Percentiles rank a stretch among this genome's conserved stretches.
phyloP scores from a whole-genome alignment of 2,329 filamentous ascomycete genomes.

The Apiospora hydei region DNA sequence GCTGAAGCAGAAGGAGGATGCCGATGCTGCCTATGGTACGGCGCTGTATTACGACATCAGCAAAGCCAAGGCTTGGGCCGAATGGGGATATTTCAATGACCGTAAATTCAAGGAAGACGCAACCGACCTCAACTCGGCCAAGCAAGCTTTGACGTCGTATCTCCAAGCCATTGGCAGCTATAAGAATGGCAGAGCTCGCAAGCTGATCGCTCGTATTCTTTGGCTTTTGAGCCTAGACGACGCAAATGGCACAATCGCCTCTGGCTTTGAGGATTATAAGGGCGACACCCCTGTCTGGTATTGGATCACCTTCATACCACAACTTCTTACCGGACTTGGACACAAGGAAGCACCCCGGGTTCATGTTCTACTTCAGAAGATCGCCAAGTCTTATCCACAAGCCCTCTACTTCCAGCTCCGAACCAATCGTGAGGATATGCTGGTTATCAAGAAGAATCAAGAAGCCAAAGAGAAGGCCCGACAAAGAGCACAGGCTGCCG shows the following conservation, averaged over 20 bases:
- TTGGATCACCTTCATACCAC: slow-evolving; percentile 99
- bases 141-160: slow-evolving; percentile 94
- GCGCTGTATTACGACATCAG: slow-evolving; percentile 96
- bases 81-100: slow-evolving; percentile 99
- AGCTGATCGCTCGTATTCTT: slow-evolving; percentile 89
- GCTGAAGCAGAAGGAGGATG: slow-evolving; percentile 86
- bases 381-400: slow-evolving; percentile 95
- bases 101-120: slow-evolving; percentile 93
- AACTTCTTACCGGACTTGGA: slow-evolving; percentile 88
- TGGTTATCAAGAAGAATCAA: slow-evolving; percentile 87
- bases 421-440: slow-evolving; percentile 93
- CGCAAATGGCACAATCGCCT: slow-evolving; percentile 79
- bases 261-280: slow-evolving; percentile 94
- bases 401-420: slow-evolving; percentile 94
- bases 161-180: slow-evolving; percentile 95
- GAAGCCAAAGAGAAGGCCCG: slow-evolving; percentile 74
- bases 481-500: slow-evolving; percentile 54
- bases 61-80: slow-evolving; percentile 96
- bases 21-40: slow-evolving; percentile 92
- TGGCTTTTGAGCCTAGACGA: slow-evolving; percentile 97
- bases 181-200: slow-evolving; percentile 96
- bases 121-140: slow-evolving; percentile 79
- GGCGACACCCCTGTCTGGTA: slow-evolving; percentile 98
- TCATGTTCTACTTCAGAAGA: slow-evolving; percentile 85
- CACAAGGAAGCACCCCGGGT: slow-evolving; percentile 91